Percentiles rank a stretch among this genome's conserved stretches.
Conservation (phyloP, 176 grass and related monocot species). For the Aegilops speltoides region DNA sequence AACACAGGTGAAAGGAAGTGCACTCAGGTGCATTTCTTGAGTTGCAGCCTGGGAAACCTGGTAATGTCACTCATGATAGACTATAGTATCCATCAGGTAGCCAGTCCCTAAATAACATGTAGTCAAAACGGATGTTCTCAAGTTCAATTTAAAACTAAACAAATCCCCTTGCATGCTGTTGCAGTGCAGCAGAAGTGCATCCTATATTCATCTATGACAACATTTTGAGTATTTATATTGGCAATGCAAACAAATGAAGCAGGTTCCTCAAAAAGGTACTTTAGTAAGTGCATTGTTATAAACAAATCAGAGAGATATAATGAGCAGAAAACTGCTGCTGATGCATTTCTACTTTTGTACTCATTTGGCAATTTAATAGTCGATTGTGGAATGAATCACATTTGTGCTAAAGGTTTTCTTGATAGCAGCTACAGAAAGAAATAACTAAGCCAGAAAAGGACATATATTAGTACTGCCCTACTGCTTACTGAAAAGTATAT, state of each 20-base stretch:
- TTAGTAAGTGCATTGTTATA: background rate
- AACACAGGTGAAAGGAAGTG: background rate
- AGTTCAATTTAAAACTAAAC: background rate
- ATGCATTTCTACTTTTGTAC: constrained; percentile 14
- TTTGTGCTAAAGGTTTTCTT: constrained; percentile 8
- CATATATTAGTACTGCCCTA: background rate
- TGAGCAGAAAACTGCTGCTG: background rate
- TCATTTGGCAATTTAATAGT: constrained; percentile 1
- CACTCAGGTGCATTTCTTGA: background rate
- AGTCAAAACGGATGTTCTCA: background rate
- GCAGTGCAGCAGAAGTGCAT: background rate
- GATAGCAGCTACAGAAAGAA: background rate
- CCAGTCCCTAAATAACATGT: background rate
- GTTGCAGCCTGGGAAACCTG: background rate
- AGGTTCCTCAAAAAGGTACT: background rate
- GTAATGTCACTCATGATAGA: background rate
- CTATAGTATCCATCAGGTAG: background rate
- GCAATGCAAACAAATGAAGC: background rate
- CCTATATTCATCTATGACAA: background rate
- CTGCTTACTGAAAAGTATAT: background rate
- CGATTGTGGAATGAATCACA: background rate
- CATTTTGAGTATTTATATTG: background rate
- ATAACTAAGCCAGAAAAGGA: background rate
- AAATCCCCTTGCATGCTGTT: background rate
- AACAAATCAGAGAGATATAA: background rate